Evolutionary conservation across 495 filamentous ascomycete species (phyloP), one percentile per base, ranked within the genome.

Genomic region (Neurospora pannonica): DNA sequence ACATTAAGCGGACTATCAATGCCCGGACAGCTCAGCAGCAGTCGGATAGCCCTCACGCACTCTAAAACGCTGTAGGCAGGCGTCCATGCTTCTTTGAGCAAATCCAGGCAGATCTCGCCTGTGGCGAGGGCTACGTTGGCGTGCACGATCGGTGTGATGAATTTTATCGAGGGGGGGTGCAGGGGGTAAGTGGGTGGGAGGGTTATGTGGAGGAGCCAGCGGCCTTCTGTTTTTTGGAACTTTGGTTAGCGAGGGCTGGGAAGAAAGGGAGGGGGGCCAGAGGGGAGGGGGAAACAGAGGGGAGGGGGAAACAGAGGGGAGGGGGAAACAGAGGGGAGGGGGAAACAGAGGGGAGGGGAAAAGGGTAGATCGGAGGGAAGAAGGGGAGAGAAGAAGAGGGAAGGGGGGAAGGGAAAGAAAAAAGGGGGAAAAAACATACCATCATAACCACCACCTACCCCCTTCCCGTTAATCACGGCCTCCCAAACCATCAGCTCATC

Each of bases 21-120:
- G 72, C 89, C 91, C 15, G 95, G 94, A 74, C 90, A 89, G 54
- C 86, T 89, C 72, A 97, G 84, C 77, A 99, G 83, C 85, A 93
- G 87, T 71, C 94, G 89, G 42, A 98, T 88, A 28, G 90, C 89
- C 76, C 92, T 91, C 77, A 98, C 82, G 71, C 92, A 94, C 74
- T 89, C 87, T 31, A 91, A 88, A 31, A 98, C 86, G 38, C 91
- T 95, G 79, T 96, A 97, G 38, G 92, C 89, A 38, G 94, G 92
- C 75, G 90, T 91, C 96, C 96, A 99, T 67, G 88, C 87, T 38
- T 90, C 89, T 76, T 91, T 92, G 62, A 99, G 83, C 72, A 99
- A 86, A 75, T 97, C 95, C 15, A 98, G 88, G 78, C 96, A 98
- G 80, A 99, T 96, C 81, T 97, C 93, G 77, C 96, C 96, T 5